A percentile compares a stretch with the other conserved stretches of the same genome.
Conservation (phyloP, 176 grass and related monocot genomes). For the Oryza nivara region DNA sequence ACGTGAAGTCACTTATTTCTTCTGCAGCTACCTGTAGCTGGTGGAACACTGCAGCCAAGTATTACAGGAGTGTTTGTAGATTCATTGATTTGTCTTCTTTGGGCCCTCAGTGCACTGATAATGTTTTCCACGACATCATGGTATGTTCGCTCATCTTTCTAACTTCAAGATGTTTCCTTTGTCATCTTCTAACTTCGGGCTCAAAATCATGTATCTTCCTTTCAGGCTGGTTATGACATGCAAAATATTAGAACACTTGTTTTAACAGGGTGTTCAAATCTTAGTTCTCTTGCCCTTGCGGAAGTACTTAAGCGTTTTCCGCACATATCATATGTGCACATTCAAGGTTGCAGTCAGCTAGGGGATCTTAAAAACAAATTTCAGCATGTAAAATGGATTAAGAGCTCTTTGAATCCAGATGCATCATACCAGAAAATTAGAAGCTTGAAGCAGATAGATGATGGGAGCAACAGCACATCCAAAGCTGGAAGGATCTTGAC, state of each 20-base stretch:
- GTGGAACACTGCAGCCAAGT: conserved; percentile 68
- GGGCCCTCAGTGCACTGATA: conserved; percentile 79
- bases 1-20: conserved; percentile 82
- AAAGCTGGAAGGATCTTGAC: conserved; percentile 60
- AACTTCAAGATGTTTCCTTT: conserved; percentile 34
- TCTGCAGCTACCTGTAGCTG: conserved; percentile 76
- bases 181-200: conserved; percentile 37
- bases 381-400: conserved; percentile 81
- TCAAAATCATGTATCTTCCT: conserved; percentile 45
- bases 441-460: conserved; percentile 71
- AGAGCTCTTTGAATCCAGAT: conserved; percentile 52
- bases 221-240: conserved; percentile 84
- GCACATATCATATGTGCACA: conserved; percentile 69
- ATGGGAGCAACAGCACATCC: conserved; percentile 55
- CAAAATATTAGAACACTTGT: conserved; percentile 75
- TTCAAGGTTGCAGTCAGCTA: conserved; percentile 87
- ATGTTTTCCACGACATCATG: conserved; percentile 66
- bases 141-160: conserved; percentile 47
- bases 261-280: conserved; percentile 77
- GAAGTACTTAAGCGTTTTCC: conserved; percentile 69
- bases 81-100: conserved; percentile 80
- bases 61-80: conserved; percentile 75
- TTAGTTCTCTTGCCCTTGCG: conserved; percentile 67
- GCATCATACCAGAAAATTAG: conserved; percentile 72
- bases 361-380: conserved; percentile 79